phyloP scores from a whole-genome alignment of 2,329 filamentous ascomycete genomes.

The Knufia petricola region DNA sequence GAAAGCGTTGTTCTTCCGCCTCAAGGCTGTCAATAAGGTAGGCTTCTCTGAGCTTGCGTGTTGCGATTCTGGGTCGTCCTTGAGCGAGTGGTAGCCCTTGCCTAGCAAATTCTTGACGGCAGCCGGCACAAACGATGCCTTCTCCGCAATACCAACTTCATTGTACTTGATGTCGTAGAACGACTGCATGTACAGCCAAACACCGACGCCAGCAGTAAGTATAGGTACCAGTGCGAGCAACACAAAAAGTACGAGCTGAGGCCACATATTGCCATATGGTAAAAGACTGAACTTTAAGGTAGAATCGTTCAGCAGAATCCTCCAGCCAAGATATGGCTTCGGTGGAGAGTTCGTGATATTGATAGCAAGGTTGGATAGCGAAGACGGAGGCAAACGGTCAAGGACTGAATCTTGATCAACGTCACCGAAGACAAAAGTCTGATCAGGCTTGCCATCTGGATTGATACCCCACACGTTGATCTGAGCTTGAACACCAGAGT shows the following conservation, averaged over 20 bases:
- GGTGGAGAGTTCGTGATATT: constrained; percentile 51
- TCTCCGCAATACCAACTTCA: constrained; percentile 45
- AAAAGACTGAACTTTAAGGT: constrained; percentile 43
- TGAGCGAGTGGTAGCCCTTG: not conserved
- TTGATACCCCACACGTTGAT: constrained; percentile 61
- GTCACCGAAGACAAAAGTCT: constrained; percentile 51
- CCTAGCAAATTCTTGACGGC: constrained; percentile 22
- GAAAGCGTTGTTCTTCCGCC: constrained; percentile 16
- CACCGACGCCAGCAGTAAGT: constrained; percentile 39
- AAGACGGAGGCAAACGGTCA: constrained; percentile 53
- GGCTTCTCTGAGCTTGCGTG: not conserved
- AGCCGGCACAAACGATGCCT: constrained; percentile 34
- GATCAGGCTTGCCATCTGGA: constrained; percentile 51
- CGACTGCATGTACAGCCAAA: constrained; percentile 49
- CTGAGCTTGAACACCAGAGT: constrained; percentile 45
- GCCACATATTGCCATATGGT: constrained; percentile 44
- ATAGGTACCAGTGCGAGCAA: constrained; percentile 47
- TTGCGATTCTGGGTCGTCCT: not conserved
- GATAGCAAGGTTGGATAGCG: constrained; percentile 45
- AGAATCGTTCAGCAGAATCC: constrained; percentile 47
- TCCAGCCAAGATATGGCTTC: constrained; percentile 47
- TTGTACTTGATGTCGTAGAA: constrained; percentile 59
- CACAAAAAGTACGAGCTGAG: constrained; percentile 46
- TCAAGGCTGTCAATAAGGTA: constrained; percentile 6
- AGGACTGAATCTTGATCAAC: constrained; percentile 51